Percentiles rank a stretch among this genome's conserved stretches.
Evolutionary conservation across 2,329 filamentous ascomycete species (phyloP).

Genomic region (Cercospora nicotianae): DNA sequence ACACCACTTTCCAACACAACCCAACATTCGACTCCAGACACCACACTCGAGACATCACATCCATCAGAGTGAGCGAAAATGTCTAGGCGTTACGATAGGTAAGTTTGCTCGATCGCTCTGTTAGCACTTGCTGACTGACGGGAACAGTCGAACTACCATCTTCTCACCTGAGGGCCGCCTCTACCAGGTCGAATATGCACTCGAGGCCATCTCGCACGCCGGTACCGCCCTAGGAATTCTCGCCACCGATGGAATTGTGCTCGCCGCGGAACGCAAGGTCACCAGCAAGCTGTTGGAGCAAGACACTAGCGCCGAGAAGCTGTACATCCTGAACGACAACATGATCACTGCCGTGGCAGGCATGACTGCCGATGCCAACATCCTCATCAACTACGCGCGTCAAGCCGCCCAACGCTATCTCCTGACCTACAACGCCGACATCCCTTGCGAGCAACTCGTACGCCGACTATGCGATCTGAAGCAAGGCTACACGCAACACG

Average conservation of each 20-base stretch:
- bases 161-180: conserved; percentile 98
- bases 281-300: conserved; percentile 99
- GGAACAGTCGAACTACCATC: conserved; percentile 71
- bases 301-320: conserved; percentile 99
- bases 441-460: conserved; percentile 97
- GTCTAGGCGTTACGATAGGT: conserved; percentile 40
- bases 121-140: conserved; percentile 10
- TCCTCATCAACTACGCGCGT: conserved; percentile 99
- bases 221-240: conserved; percentile 95
- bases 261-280: conserved; percentile 97
- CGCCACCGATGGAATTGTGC: conserved; percentile 96
- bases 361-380: conserved; percentile 99
- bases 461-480: conserved; percentile 95
- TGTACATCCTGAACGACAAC: conserved; percentile 99
- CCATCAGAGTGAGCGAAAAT: conserved; percentile 22
- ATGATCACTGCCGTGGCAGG: conserved; percentile 99
- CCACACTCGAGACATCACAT: background rate
- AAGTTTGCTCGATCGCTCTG: background rate
- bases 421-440: conserved; percentile 99
- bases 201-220: conserved; percentile 97
- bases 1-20: background rate
- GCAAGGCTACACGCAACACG: conserved; percentile 98
- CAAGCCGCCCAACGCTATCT: conserved; percentile 97
- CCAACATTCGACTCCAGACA: background rate
- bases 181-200: conserved; percentile 98